Percentiles rank a stretch among this genome's conserved stretches.
These are phyloP conservation scores for Exsudoporus frostii DNA, from an alignment of 768 basidiomycete genomes.

Conservation along the genomic window DNA sequence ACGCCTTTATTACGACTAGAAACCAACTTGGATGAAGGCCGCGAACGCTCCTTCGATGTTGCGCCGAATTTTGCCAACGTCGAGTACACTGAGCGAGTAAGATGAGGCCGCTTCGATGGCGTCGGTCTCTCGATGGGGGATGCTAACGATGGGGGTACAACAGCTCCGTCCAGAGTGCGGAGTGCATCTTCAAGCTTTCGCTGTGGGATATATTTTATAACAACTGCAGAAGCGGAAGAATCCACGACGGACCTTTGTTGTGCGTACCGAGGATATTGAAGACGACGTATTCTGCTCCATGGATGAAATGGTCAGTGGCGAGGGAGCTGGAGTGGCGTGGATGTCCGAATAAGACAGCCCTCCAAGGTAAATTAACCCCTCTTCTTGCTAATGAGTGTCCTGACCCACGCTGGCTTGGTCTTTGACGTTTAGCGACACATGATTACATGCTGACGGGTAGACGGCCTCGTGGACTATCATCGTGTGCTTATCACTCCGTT, in stretches of 20 bases:
- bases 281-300: slow-evolving; percentile 16
- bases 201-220: slow-evolving; percentile 32
- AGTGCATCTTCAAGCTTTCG: slow-evolving; percentile 84
- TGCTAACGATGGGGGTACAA: slow-evolving; percentile 36
- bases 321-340: not conserved
- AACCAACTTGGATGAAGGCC: slow-evolving; percentile 28
- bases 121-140: slow-evolving; percentile 30
- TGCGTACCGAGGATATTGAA: slow-evolving; percentile 25
- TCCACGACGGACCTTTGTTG: slow-evolving; percentile 42
- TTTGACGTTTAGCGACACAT: no score
- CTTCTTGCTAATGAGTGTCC: no score
- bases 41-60: slow-evolving; percentile 45
- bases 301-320: not conserved
- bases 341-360: not conserved
- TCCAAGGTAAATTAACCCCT: no score
- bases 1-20: not conserved
- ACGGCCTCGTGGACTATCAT: not conserved
- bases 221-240: not conserved
- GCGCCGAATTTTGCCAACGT: slow-evolving; percentile 78
- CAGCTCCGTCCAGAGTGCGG: slow-evolving; percentile 63
- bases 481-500: not conserved
- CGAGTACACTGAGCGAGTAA: slow-evolving; percentile 66
- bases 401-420: no score
- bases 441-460: not conserved
- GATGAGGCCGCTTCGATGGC: slow-evolving; percentile 51